Base-by-base conservation (phyloP, 2,329 filamentous ascomycete genomes). In the Epichloe amarillans region DNA sequence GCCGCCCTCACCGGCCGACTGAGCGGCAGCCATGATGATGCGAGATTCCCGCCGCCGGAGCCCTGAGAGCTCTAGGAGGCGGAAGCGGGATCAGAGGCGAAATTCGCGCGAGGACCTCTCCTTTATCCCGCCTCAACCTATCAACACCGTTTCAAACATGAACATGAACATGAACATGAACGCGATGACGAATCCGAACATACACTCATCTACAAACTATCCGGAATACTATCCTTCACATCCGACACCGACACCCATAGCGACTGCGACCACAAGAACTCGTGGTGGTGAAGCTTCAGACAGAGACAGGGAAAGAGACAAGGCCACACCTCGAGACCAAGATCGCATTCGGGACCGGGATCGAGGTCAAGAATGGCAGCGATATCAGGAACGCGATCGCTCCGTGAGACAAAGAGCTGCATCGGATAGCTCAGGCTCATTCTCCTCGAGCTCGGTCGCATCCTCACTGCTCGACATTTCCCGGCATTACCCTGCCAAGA, bases 401-500 rank as follows among this genome's bases (percentile, higher is more conserved):
- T 19, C 33, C 11, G 21, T 42, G 19, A 49, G 47, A 52, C 43
- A 46, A 33, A 50, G 50, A 37, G 47, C 50, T 30, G 60, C 65
- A 7, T 61, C 61, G 33, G 69, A 66, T 17, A 66, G 64, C 53
- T 60, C 63, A 19, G 61, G 63, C 49, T 69, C 69, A 30, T 76
- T n/a, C 21, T 50, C 72, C 19, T 62, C 63, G 30, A 77, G 72
- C 51, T 79, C 73, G 38, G 75, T 75, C 41, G 77, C 75, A 15
- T 75, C 74, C 15, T 84, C 81, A 2, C 72, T 82, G 51, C 66
- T 86, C 50, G 83, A 88, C 59, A 82, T 88, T 49, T 85, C 83
- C 46, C 74, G 73, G 39, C 69, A 72, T 45, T 72, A 73, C 49
- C 71, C 70, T 17, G 63, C 68, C 52, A 68, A 66, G 40, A 70